Base-by-base conservation (phyloP, 768 basidiomycete species). In the Suillus paluster region DNA sequence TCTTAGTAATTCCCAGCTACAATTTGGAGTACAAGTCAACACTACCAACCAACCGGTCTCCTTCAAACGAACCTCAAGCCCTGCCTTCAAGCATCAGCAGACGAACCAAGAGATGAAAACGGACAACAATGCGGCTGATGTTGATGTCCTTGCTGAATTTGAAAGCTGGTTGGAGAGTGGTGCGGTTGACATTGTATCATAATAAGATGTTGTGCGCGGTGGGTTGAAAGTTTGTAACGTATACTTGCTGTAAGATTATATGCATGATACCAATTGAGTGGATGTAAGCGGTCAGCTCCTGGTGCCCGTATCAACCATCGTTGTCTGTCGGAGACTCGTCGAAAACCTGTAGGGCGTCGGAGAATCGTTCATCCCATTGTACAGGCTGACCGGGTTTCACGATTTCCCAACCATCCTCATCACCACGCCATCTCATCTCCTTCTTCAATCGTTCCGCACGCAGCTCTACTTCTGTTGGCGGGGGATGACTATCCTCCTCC, bases 371-470 rank as follows among this genome's bases (percentile, higher is more conserved):
- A 68, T 95, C 91, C 95, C 95, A 99, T 25, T 80, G 81, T 14
- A 91, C 86, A 17, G 78, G 77, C 57, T 76, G 76, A 2, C 86
- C 84, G 4, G 88, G 86, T 59, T 86, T 81, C 59, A 96, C 80
- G 59, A 95, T 84, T 44, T 84, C 81, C 91, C 91, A 98, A 3
- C 92, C 95, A 56, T 81, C 81, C 59, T 90, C 77, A 68, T 96
- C 91, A 23, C 84, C 81, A 49, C 86, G 83, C 97, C 97, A 99
- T 67, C 86, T 81, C 67, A 87, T 73, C 78, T 99, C 97, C 77
- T 95, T 97, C 76, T 90, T 90, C 73, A 95, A 73, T 66, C 97
- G 81, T 77, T 98, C 95, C 42, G 89, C 89, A 49, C 91, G 86
- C 60, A 99, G 80, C 71, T 97, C 93, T 23, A 92, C 89, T 76